phyloP scores from a whole-genome alignment of 352 stramenopile genomes.

The Globisporangium lucens region DNA sequence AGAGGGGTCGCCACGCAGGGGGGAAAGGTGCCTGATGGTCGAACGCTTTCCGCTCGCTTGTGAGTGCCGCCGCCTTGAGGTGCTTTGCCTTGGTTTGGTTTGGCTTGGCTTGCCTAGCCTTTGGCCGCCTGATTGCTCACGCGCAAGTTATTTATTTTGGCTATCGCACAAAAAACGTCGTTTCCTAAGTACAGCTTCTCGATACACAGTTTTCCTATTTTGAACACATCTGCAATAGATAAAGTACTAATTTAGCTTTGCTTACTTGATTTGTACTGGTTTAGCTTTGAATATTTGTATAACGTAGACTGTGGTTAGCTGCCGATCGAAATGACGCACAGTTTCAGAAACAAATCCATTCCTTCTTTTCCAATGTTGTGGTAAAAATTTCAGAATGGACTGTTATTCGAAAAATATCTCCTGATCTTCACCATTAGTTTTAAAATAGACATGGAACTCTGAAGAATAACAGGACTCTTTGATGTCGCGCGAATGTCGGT shows the following conservation, averaged over 20 bases:
- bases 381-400: neutral
- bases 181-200: too few relatives aligned
- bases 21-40: neutral
- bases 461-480: neutral
- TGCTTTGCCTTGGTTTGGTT: neutral
- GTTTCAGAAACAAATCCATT: conserved; percentile 1
- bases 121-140: neutral
- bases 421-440: neutral
- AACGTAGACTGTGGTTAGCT: too few relatives aligned
- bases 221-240: too few relatives aligned
- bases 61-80: neutral
- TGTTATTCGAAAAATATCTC: neutral
- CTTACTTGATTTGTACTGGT: too few relatives aligned
- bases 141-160: neutral
- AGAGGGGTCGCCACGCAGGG: neutral
- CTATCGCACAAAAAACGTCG: too few relatives aligned
- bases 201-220: too few relatives aligned
- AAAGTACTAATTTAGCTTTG: too few relatives aligned
- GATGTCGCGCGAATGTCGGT: neutral
- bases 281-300: too few relatives aligned
- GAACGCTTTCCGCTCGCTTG: neutral
- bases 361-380: neutral
- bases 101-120: neutral
- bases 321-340: neutral
- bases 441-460: neutral